Base-by-base conservation (phyloP, 73 alveolate species). In the Tetrahymena malaccensis region DNA sequence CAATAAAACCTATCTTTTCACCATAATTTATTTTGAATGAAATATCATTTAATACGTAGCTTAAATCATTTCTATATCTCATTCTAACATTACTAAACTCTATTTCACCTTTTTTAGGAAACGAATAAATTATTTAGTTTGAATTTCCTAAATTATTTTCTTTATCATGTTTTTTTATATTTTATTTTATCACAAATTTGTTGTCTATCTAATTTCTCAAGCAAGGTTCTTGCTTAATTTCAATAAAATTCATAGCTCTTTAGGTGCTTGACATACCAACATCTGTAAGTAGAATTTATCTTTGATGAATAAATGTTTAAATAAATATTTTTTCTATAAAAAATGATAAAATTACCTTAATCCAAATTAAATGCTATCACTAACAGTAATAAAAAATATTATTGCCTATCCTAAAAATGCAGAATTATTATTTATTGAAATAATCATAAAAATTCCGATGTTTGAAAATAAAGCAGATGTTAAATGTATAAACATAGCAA, bases 1-100 rank as follows among this genome's bases (percentile, higher is more conserved):
- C 99, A 0, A 98, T 98, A 44, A 98, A 96, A 22, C 99, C 99
- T 16, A 99, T 94, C 94, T 99, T 98, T 93, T 98, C 98, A 21
- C 99, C 99, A 57, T 97, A 96, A n/a, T 97, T 93, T 34, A 98
- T 96, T 22, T 94, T 93, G 35, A 98, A 98, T 85, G 98, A 94
- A 16, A 99, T 89, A 83, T 98, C 96, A 70, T 94, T 96, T 35
- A 99, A 55, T 11, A 94, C 98, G 4, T 84, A 93, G 0, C 84
- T 94, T 17, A 94, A 50, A 21, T 93, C 96, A 17, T 94, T 43
- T 38, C 96, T 93, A 93, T 96, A 96, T 55, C 56, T 95, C 96
- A 96, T 70, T 12, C 33, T 34, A 34, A 97, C 98, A 96, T 98
- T 85, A 4, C 58, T 95, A 83, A 97, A 97, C 70, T 96, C 96